Conservation (phyloP, 441 rosid species). For the Erodium chrysanthum region DNA sequence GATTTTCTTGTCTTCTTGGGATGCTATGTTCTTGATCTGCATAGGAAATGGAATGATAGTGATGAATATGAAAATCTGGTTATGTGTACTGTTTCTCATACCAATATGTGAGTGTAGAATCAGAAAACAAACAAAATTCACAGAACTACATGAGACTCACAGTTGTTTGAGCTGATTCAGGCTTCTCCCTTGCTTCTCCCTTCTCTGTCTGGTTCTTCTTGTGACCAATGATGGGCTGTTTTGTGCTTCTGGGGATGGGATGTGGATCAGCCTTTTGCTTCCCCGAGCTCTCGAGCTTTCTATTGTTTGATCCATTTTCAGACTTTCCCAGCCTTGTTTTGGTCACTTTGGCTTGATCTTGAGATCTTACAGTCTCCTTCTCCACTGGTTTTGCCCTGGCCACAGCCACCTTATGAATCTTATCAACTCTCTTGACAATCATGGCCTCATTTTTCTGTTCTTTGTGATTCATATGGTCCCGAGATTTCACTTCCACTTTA, state of each 20-base stretch:
- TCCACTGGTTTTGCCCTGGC: conserved; percentile 25
- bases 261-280: conserved; percentile 18
- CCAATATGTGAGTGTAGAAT: not conserved
- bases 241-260: conserved; percentile 17
- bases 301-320: conserved; percentile 25
- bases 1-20: conserved; percentile 29
- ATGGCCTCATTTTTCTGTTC: conserved; percentile 21
- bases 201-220: conserved; percentile 16
- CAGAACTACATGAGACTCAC: conserved; percentile 26
- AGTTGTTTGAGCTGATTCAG: conserved; percentile 13
- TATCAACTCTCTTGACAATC: conserved; percentile 23
- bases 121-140: not conserved
- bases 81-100: too few relatives aligned
- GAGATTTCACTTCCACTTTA: conserved; percentile 16
- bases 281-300: conserved; percentile 21
- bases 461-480: too few relatives aligned
- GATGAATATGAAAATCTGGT: not conserved
- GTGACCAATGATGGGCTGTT: conserved; percentile 14
- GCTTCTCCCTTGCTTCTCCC: conserved; percentile 23
- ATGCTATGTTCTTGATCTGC: conserved; percentile 35
- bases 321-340: conserved; percentile 26
- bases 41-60: conserved; percentile 13
- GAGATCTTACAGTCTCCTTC: conserved; percentile 26
- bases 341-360: conserved; percentile 27
- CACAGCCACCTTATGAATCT: conserved; percentile 25